A percentile compares a stretch with the other conserved stretches of the same genome.
phyloP scores from a whole-genome alignment of 345 rosid species.

The Diplotaxis tenuifolia region DNA sequence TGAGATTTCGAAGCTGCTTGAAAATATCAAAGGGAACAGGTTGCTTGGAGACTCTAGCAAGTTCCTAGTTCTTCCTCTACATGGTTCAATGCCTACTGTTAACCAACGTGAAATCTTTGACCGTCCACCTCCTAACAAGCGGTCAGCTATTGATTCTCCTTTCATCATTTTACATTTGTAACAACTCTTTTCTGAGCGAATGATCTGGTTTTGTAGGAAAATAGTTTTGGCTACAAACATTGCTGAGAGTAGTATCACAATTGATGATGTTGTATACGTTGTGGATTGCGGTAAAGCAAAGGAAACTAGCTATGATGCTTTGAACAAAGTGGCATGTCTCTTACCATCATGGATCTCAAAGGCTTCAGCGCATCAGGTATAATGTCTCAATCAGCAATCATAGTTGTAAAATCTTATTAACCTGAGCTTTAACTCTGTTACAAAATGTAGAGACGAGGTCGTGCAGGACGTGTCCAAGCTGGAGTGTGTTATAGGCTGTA shows the following conservation, averaged over 20 bases:
- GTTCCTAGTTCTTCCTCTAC: conserved; percentile 80
- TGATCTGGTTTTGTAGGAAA: conserved; percentile 52
- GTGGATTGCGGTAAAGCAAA: conserved; percentile 96
- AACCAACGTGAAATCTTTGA: conserved; percentile 92
- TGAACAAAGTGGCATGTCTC: conserved; percentile 92
- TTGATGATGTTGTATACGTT: conserved; percentile 96
- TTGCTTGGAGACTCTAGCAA: conserved; percentile 76
- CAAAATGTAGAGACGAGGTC: conserved; percentile 76
- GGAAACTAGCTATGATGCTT: conserved; percentile 97
- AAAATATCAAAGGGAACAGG: conserved; percentile 65
- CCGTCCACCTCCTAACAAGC: conserved; percentile 65
- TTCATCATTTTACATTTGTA: background rate
- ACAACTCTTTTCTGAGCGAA: background rate
- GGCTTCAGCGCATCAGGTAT: conserved; percentile 96
- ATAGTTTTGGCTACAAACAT: conserved; percentile 92
- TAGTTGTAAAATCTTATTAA: conserved; percentile 5
- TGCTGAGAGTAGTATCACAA: conserved; percentile 97
- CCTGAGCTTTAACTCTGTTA: conserved; percentile 5
- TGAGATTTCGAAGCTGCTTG: conserved; percentile 86
- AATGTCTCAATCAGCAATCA: background rate
- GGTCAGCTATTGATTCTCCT: conserved; percentile 41
- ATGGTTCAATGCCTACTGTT: conserved; percentile 93
- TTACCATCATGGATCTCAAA: conserved; percentile 96
- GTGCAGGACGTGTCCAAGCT: conserved; percentile 97
- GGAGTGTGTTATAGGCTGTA: conserved; percentile 93